phyloP scores from a whole-genome alignment of 495 filamentous ascomycete species.

The Talaromyces stipitatus region DNA sequence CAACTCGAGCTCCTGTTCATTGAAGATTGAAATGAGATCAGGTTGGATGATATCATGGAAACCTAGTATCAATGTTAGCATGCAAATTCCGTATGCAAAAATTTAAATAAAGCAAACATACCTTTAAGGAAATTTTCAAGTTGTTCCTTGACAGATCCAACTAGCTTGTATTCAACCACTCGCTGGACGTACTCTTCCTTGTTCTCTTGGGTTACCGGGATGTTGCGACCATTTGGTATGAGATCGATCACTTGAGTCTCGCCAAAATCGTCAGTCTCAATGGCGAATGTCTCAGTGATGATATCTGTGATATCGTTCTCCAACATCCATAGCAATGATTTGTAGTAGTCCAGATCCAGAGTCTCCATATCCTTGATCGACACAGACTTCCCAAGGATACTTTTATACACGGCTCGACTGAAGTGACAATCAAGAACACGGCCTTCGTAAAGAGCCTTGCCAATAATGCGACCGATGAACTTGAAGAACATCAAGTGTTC shows the following conservation, averaged over 20 bases:
- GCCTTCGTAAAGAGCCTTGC: constrained; percentile 95
- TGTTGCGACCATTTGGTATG: constrained; percentile 77
- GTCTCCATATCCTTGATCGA: constrained; percentile 99
- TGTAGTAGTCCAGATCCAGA: constrained; percentile 96
- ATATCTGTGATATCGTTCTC: constrained; percentile 99
- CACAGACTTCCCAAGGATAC: constrained; percentile 86
- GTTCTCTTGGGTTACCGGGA: constrained; percentile 94
- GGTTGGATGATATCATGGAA: constrained; percentile 98
- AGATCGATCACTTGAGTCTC: constrained; percentile 82
- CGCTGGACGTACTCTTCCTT: constrained; percentile 95
- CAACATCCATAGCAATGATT: constrained; percentile 98
- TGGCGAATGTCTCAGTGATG: constrained; percentile 93
- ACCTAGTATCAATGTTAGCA: constrained; percentile 40
- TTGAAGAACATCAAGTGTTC: constrained; percentile 99
- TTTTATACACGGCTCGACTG: constrained; percentile 95
- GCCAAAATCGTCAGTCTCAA: constrained; percentile 89
- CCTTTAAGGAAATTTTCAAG: constrained; percentile 92
- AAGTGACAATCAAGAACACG: constrained; percentile 98
- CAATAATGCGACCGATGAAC: constrained; percentile 97
- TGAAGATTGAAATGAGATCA: constrained; percentile 94
- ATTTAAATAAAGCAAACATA: constrained; percentile 28
- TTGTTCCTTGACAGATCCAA: constrained; percentile 85
- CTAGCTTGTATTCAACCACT: constrained; percentile 88
- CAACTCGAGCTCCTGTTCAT: constrained; percentile 94
- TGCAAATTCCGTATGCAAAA: background rate